phyloP scores from a whole-genome alignment of 331 rosid genomes.

The Telfairia occidentalis region DNA sequence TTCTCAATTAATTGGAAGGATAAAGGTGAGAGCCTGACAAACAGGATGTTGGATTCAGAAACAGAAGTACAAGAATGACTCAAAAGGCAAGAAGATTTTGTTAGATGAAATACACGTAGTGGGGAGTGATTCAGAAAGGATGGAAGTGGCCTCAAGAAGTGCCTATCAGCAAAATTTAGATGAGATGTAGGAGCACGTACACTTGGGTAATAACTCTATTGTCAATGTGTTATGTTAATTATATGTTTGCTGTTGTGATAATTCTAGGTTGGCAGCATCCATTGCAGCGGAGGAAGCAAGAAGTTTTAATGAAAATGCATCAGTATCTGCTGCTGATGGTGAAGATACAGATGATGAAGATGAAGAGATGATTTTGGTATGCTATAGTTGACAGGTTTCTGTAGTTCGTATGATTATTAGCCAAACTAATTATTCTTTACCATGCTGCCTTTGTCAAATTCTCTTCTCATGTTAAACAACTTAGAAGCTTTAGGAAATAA shows the following conservation, averaged over 20 bases:
- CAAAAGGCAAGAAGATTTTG: conserved; percentile 53
- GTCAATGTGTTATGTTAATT: conserved; percentile 8
- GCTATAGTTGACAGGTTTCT: conserved; percentile 13
- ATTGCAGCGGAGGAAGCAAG: conserved; percentile 42
- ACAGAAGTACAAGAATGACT: conserved; percentile 27
- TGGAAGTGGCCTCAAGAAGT: conserved; percentile 18
- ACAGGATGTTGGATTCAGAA: conserved; percentile 31
- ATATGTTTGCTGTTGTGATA: conserved; percentile 16
- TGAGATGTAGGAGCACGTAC: conserved; percentile 43
- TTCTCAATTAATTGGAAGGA: conserved; percentile 28
- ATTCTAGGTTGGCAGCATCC: conserved; percentile 57
- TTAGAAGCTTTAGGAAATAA: neutral
- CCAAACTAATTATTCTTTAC: neutral
- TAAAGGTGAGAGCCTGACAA: conserved; percentile 27
- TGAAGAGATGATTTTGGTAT: conserved; percentile 86
- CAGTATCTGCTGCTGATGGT: conserved; percentile 29
- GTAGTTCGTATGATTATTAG: conserved; percentile 12
- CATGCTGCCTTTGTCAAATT: neutral
- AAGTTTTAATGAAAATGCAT: conserved; percentile 25
- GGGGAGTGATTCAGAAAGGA: conserved; percentile 31
- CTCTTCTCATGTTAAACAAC: neutral
- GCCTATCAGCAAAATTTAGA: conserved; percentile 33
- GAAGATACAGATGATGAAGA: conserved; percentile 45
- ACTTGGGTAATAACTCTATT: conserved; percentile 11
- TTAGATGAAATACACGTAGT: conserved; percentile 22